Percentiles rank a stretch among this genome's conserved stretches.
phyloP scores from a whole-genome alignment of 2,329 filamentous ascomycete species.

The Anthostomella pinea region DNA sequence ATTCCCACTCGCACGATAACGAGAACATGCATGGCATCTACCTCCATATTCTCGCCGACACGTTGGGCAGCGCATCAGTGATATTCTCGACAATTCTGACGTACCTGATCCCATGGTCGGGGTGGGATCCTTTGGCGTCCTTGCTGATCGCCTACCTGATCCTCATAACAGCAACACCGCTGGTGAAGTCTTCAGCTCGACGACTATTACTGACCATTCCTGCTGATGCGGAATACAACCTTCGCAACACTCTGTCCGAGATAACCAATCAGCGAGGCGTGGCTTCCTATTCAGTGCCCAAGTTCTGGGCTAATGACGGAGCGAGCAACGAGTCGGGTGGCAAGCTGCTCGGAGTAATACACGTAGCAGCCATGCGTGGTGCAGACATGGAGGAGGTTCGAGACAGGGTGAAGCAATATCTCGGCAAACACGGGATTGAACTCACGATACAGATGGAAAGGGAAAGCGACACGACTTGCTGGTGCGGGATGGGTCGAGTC shows the following conservation, averaged over 20 bases:
- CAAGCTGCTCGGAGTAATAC: conserved; percentile 77
- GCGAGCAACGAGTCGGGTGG: conserved; percentile 41
- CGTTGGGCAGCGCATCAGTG: conserved; percentile 88
- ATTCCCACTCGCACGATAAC: conserved; percentile 67
- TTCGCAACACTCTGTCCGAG: conserved; percentile 82
- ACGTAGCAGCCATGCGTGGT: conserved; percentile 71
- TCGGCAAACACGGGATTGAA: conserved; percentile 70
- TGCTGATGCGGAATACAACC: conserved; percentile 78
- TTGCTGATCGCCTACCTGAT: conserved; percentile 92
- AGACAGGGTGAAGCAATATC: conserved; percentile 69
- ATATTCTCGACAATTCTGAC: conserved; percentile 89
- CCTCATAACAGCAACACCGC: conserved; percentile 83
- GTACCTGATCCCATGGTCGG: conserved; percentile 83
- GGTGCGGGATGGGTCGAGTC: conserved; percentile 50
- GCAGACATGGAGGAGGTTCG: conserved; percentile 81
- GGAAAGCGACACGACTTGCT: conserved; percentile 68
- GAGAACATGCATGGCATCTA: conserved; percentile 99
- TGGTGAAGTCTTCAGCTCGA: conserved; percentile 81
- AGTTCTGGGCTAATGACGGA: conserved; percentile 87
- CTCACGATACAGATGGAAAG: conserved; percentile 84
- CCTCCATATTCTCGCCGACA: conserved; percentile 90
- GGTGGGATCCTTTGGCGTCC: conserved; percentile 92
- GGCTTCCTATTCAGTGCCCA: conserved; percentile 77
- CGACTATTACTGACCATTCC: conserved; percentile 82
- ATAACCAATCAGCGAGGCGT: conserved; percentile 82